Conservation (phyloP, 345 rosid species). For the Linum lewisii region DNA sequence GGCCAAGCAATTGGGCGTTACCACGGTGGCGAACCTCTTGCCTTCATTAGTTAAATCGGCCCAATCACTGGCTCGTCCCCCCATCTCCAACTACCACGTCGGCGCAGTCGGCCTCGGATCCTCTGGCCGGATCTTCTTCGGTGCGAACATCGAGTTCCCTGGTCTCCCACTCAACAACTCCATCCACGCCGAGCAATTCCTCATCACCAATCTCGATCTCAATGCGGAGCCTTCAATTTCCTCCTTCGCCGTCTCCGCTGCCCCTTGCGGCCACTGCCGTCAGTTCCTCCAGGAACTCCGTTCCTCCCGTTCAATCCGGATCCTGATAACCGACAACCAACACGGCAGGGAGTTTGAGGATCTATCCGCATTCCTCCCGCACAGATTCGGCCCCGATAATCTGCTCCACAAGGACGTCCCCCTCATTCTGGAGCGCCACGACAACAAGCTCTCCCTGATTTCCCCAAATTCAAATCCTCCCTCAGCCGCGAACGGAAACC, state of each 20-base stretch:
- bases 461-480: conserved; percentile 10
- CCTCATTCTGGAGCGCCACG: conserved; percentile 53
- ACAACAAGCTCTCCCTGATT: conserved; percentile 33
- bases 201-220: conserved; percentile 72
- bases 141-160: conserved; percentile 81
- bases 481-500: conserved; percentile 7
- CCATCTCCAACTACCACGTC: too few relatives aligned
- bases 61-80: conserved; percentile 57
- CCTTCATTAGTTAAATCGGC: conserved; percentile 62
- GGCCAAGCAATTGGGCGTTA: conserved; percentile 43
- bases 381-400: conserved; percentile 79
- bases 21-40: conserved; percentile 44
- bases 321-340: conserved; percentile 35
- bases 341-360: conserved; percentile 18
- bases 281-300: conserved; percentile 90
- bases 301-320: conserved; percentile 39
- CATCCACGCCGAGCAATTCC: conserved; percentile 96
- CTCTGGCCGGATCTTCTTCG: conserved; percentile 85
- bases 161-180: conserved; percentile 87
- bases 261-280: conserved; percentile 99
- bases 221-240: conserved; percentile 45
- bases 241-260: conserved; percentile 72
- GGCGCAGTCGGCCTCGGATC: conserved; percentile 80
- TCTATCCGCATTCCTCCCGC: conserved; percentile 46
- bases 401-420: conserved; percentile 54